These are phyloP conservation scores for Kwoniella mangroviensis DNA, from an alignment of 768 basidiomycete genomes.

Conservation along the genomic window DNA sequence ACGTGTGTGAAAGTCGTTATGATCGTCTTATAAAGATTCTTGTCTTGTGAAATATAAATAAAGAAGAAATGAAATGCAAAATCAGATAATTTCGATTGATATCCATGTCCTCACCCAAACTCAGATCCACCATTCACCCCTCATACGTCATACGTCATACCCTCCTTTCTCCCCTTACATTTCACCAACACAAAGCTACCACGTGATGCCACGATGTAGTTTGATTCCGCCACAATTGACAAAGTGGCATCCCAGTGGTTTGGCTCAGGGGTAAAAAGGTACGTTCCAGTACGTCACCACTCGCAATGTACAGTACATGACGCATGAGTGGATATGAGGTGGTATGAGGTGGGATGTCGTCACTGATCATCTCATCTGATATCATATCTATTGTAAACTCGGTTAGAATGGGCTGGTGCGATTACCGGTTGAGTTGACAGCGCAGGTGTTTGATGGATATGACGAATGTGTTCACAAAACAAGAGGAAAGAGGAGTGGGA, in stretches of 20 bases:
- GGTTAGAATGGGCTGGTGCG: not conserved
- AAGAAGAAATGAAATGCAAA: not conserved
- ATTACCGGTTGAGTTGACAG: not conserved
- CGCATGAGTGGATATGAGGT: not conserved
- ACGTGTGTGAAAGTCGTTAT: slow-evolving; percentile 1
- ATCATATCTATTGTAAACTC: not conserved
- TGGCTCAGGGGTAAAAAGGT: not conserved
- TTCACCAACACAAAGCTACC: not conserved
- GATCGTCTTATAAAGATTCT: not conserved
- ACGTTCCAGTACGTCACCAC: slow-evolving; percentile 15
- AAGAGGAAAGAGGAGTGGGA: not conserved
- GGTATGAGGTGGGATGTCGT: not conserved
- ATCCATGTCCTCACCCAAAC: not conserved
- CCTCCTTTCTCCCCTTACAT: not conserved
- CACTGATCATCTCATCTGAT: not conserved
- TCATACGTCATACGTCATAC: not conserved
- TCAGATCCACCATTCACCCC: not conserved
- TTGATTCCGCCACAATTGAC: not conserved
- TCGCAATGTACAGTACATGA: not conserved
- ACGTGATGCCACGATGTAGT: not conserved
- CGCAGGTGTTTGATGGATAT: not conserved
- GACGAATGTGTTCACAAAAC: not conserved
- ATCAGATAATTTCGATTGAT: not conserved
- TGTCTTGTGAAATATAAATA: not conserved
- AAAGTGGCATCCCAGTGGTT: slow-evolving; percentile 6